Base-by-base conservation (phyloP, 176 grass and related monocot species). In the Zea luxurians region DNA sequence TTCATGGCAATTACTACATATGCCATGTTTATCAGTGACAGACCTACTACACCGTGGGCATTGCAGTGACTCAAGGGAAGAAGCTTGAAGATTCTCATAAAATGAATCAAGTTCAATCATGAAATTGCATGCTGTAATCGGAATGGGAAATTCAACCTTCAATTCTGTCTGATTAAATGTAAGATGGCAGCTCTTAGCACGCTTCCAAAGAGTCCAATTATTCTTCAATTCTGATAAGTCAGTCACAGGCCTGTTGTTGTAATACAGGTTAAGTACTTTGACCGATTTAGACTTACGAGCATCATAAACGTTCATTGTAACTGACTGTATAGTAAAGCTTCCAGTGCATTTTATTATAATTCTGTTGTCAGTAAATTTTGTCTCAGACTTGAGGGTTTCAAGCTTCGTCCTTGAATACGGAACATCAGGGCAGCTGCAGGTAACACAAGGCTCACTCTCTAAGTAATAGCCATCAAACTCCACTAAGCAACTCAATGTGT, bases 21-120 rank as follows among this genome's bases (percentile, higher is more conserved):
- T 97, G 13, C 95, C 95, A 83, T 97, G 95, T 74, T 90, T 97
- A 84, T 97, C 95, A 66, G 95, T 94, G 58, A 97, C 95, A 62
- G 95, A 87, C 70, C 91, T 83, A 85, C 95, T 97, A 82, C 95
- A 97, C 54, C 95, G 81, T 62, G 95, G 95, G 83, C 95, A 97
- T 52, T 97, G 95, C 83, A 97, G 70, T 57, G 95, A 97, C 83
- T 97, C 95, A 60, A 97, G 89, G n/a, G 95, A 94, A 87, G 91
- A 94, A 80, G 95, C 95, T 89, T 97, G 95, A 65, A 97, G 83
- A 81, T 97, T 97, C 84, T 97, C 91, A 79, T 97, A 97, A 80
- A 94, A 97, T 9, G 91, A 97, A 90, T 97, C 95, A 49, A 97
- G 89, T 80, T 97, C 95, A 70, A 97, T 94, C 95, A 97, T 97